phyloP scores from a whole-genome alignment of 352 stramenopile genomes.

The Phytophthora nicotianae region DNA sequence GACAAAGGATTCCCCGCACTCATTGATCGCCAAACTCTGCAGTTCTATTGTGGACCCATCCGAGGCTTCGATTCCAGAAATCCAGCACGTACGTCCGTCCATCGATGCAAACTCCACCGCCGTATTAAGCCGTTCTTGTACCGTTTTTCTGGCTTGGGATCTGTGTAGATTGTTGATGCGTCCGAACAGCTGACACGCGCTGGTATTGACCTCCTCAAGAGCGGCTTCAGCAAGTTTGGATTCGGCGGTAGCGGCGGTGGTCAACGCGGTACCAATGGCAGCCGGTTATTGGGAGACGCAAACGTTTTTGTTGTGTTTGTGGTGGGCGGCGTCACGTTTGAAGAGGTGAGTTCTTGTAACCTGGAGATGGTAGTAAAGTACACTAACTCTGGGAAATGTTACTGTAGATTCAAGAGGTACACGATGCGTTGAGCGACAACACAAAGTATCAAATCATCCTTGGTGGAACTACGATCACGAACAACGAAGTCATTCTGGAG shows the following conservation, averaged over 20 bases:
- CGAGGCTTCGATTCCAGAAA: constrained; percentile 33
- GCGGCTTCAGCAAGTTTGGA: constrained; percentile 83
- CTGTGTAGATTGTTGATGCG: constrained; percentile 67
- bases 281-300: constrained; percentile 43
- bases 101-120: not conserved
- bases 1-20: constrained; percentile 24
- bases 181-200: constrained; percentile 79
- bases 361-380: not conserved
- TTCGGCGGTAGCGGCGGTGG: constrained; percentile 43
- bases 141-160: not conserved
- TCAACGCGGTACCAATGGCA: constrained; percentile 23
- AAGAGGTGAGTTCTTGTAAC: constrained; percentile 49
- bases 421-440: constrained; percentile 56
- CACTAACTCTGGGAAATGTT: constrained; percentile 5
- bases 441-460: constrained; percentile 66
- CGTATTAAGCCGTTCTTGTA: not conserved
- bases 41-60: constrained; percentile 42
- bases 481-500: constrained; percentile 63
- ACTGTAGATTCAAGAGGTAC: constrained; percentile 67
- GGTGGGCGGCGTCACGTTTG: constrained; percentile 77
- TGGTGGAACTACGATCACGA: constrained; percentile 76
- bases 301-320: constrained; percentile 72
- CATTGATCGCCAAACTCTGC: constrained; percentile 58
- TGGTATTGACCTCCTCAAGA: constrained; percentile 82
- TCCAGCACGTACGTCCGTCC: constrained; percentile 49